Base-by-base conservation (phyloP, 345 rosid species). In the Eucalyptus coolabah region DNA sequence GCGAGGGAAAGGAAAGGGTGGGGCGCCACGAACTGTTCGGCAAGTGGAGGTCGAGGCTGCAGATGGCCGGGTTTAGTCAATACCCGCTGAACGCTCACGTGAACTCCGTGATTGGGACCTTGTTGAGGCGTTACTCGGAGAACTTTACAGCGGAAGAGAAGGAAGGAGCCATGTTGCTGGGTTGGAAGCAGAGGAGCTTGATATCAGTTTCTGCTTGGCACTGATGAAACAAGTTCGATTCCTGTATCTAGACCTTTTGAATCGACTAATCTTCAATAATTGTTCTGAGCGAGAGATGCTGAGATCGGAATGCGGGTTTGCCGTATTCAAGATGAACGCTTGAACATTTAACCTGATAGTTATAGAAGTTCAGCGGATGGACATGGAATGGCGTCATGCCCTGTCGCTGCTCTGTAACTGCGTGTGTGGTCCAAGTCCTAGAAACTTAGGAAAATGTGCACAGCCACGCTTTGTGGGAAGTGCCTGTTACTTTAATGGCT, bases 181-280 rank as follows among this genome's bases (percentile, higher is more conserved):
- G 96, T 2, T 96, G 98, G 98, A 95, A 94, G 89, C 93, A 94
- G 18, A 93, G 97, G 92, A 92, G 88, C 90, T 86, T 96, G 89
- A 50, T 95, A 60, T 95, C 97, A 14, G 98, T 96, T 19, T 96
- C 98, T 37, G 98, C 98, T 87, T 95, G 98, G 98, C 92, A 89
- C 65, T 96, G 91, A 93, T 1, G 24, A 37, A 19, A 21, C 42
- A 77, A 77, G 45, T 21, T 18, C 5, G 83, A 37, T 19, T 12
- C 13, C 26, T 37, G 26, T 19, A 21, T 11, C 83, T 19, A 4
- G 9, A 37, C 83, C 47, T 21, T 77, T 77, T 8, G 47, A 37
- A 24, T 11, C 9, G 83, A 40, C 47, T 77, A 11, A 77, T 37
- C 83, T 77, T 77, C 12, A 21, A 34, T 18, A 72, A 21, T 34